Percentiles rank a stretch among this genome's conserved stretches.
Evolutionary conservation across 352 stramenopile species (phyloP).

Genomic region (Pythium insidiosum): DNA sequence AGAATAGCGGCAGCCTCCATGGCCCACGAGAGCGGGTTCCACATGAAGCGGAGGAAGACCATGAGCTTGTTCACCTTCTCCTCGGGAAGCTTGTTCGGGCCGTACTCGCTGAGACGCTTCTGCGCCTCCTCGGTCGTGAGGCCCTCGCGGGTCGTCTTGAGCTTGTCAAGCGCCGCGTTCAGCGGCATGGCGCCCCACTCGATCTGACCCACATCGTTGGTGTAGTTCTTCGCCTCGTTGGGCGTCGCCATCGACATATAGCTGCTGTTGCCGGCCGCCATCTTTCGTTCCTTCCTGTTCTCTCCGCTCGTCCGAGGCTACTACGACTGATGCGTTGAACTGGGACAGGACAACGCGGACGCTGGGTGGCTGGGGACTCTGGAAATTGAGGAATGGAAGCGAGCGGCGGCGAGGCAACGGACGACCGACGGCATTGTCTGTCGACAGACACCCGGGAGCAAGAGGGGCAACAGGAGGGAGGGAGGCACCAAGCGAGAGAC

Average conservation of each 20-base stretch:
- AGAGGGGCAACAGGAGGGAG: neutral
- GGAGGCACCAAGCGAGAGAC: neutral
- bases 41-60: slow-evolving; percentile 75
- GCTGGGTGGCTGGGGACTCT: slow-evolving; percentile 16
- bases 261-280: slow-evolving; percentile 47
- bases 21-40: slow-evolving; percentile 78
- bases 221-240: slow-evolving; percentile 76
- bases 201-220: slow-evolving; percentile 66
- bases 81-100: slow-evolving; percentile 76
- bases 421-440: neutral
- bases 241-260: slow-evolving; percentile 76
- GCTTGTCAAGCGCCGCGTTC: slow-evolving; percentile 77
- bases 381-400: slow-evolving; percentile 65
- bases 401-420: neutral
- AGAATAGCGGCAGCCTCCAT: slow-evolving; percentile 72
- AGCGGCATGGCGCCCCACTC: slow-evolving; percentile 67
- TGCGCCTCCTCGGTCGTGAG: slow-evolving; percentile 69
- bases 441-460: neutral
- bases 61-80: slow-evolving; percentile 73
- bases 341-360: too few species aligned
- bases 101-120: slow-evolving; percentile 64
- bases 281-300: slow-evolving; percentile 20
- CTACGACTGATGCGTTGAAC: too few species aligned
- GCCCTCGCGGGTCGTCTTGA: slow-evolving; percentile 61
- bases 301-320: slow-evolving; percentile 1